A percentile compares a stretch with the other conserved stretches of the same genome.
Conservation (phyloP, 2,329 filamentous ascomycete genomes). For the Fusarium dlaminii region DNA sequence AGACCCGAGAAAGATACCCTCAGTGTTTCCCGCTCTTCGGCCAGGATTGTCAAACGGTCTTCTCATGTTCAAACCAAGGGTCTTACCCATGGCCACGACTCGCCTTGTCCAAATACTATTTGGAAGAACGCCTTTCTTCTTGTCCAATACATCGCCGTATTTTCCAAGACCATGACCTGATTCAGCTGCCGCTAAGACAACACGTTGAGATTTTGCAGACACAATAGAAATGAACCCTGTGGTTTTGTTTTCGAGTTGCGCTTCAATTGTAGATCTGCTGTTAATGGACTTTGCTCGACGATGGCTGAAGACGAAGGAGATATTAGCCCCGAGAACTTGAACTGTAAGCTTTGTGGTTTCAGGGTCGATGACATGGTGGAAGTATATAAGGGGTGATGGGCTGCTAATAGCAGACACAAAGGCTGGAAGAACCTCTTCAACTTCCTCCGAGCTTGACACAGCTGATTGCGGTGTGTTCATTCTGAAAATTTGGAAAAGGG, state of each 20-base stretch:
- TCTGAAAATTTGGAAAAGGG: background rate
- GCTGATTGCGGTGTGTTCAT: background rate
- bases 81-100: slow-evolving; percentile 42
- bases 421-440: slow-evolving; percentile 2
- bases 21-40: background rate
- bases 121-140: slow-evolving; percentile 34
- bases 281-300: slow-evolving; percentile 20
- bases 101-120: slow-evolving; percentile 47
- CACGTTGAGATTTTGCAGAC: slow-evolving; percentile 15
- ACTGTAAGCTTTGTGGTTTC: slow-evolving; percentile 39
- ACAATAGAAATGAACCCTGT: slow-evolving; percentile 46
- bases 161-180: slow-evolving; percentile 47
- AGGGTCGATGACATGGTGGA: slow-evolving; percentile 45
- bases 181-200: slow-evolving; percentile 47
- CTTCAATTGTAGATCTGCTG: background rate
- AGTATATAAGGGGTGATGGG: slow-evolving; percentile 40
- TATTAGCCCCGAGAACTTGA: slow-evolving; percentile 47
- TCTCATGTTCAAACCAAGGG: slow-evolving; percentile 44
- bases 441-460: slow-evolving; percentile 18
- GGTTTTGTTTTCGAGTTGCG: slow-evolving; percentile 43
- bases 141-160: slow-evolving; percentile 45
- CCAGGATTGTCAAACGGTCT: slow-evolving; percentile 42
- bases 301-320: slow-evolving; percentile 45
- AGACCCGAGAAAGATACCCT: slow-evolving; percentile 46
- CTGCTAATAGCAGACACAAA: slow-evolving; percentile 39